phyloP scores from a whole-genome alignment of 2,329 filamentous ascomycete species.

The Eutypa lata region DNA sequence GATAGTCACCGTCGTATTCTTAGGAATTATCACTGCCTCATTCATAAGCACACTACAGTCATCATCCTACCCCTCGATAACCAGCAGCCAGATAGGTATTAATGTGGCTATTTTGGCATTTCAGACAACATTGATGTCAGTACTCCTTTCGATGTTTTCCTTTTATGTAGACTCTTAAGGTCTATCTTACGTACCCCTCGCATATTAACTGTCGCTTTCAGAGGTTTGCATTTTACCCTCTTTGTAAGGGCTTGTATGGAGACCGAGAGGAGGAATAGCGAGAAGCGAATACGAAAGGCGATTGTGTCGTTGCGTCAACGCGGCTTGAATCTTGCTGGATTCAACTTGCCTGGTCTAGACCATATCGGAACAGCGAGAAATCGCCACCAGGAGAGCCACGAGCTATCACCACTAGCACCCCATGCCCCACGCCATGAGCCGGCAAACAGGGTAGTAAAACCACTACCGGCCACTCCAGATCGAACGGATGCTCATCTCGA shows the following conservation, averaged over 20 bases:
- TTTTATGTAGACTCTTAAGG: not conserved
- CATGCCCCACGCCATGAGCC: not conserved
- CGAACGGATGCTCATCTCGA: not conserved
- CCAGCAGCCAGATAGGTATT: not conserved
- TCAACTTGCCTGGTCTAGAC: not conserved
- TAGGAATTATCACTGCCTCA: not conserved
- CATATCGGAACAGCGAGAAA: not conserved
- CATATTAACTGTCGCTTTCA: not conserved
- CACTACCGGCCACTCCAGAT: not conserved
- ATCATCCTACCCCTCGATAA: not conserved
- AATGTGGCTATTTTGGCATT: not conserved
- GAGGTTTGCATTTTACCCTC: not conserved
- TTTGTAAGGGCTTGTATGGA: not conserved
- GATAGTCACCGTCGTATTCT: not conserved
- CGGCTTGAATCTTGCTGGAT: not conserved
- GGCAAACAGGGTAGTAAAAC: not conserved
- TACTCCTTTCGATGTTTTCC: not conserved
- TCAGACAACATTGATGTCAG: not conserved
- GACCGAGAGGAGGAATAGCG: constrained; percentile 1
- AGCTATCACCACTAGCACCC: not conserved
- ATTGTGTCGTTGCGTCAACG: not conserved
- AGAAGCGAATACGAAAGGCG: not conserved
- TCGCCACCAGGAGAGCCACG: not conserved
- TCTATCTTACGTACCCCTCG: not conserved
- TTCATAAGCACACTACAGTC: fast-evolving